Base-by-base conservation (phyloP, 2,329 filamentous ascomycete genomes). In the Fusarium guadeloupense region DNA sequence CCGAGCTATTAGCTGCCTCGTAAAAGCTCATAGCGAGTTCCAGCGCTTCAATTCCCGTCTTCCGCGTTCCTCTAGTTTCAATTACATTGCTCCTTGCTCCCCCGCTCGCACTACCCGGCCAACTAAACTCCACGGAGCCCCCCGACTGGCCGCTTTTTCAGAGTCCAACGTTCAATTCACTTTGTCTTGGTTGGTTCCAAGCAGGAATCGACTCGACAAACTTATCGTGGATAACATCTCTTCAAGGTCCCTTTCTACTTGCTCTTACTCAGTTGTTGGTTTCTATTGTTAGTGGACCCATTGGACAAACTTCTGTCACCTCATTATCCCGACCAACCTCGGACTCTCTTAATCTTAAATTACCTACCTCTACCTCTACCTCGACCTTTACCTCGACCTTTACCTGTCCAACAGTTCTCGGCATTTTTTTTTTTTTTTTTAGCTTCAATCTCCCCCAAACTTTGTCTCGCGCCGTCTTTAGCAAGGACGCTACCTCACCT, bases 1-100 rank as follows among this genome's bases (percentile, higher is more conserved):
- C 46, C 30, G 20, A 49, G 43, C 38, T 13, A 16, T 40, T 59
- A 38, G 39, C 37, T 35, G 41, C 49, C 46, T 58, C 39, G 30
- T 35, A 21, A 40, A 53, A 13, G 13, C 13, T 14, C 14, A 48
- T 54, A 41, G 28, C 49, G 48, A 60, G 44, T 59, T 62, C 48
- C 53, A 54, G 55, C 55, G 57, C 58, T 62, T 59, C 50, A 52
- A 57, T 58, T 49, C 61, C n/a, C 61, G 61, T 31, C 42, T 58
- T 64, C 61, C 56, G 55, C 47, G 51, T 51, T 43, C 50, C 50
- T 64, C 46, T 62, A 54, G 61, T 39, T 50, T 52, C 33, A 41
- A 23, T 46, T 45, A 19, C 38, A n/a, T n/a, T n/a, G n/a, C n/a
- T n/a, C n/a, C n/a, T n/a, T n/a, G n/a, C n/a, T n/a, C 48, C 38